These are phyloP conservation scores for Agapanthus africanus DNA, from an alignment of 106 monocot genomes.

Conservation along the genomic window DNA sequence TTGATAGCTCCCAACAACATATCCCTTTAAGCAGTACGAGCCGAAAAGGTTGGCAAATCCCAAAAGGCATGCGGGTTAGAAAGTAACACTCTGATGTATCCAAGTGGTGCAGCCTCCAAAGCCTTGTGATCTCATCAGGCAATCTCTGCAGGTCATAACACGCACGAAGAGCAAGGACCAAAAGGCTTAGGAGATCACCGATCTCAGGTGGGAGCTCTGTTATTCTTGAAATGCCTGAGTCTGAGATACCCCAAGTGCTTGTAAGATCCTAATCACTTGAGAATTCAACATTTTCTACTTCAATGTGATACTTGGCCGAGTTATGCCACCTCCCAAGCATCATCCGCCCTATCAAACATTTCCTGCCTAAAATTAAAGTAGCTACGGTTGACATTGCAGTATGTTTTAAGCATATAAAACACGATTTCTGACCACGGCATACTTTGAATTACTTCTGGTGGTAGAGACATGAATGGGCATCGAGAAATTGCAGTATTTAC, in stretches of 20 bases:
- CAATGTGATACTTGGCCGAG: no score
- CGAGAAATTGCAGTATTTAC: no score
- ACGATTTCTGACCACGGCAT: background rate
- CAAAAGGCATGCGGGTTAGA: no score
- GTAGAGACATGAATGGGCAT: background rate
- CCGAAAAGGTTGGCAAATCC: no score
- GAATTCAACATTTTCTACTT: no score
- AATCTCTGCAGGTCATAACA: background rate
- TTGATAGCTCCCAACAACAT: no score
- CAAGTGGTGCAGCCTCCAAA: no score
- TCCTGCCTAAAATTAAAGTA: background rate
- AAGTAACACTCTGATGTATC: no score
- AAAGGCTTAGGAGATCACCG: background rate
- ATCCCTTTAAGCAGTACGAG: background rate
- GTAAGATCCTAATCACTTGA: background rate
- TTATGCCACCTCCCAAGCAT: background rate
- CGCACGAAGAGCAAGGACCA: background rate
- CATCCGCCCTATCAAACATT: background rate
- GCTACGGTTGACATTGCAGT: background rate
- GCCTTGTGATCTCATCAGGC: background rate
- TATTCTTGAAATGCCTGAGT: no score
- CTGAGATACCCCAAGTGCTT: background rate
- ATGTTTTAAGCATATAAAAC: background rate
- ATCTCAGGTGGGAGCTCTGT: no score
- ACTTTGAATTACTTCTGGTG: background rate